Conservation (phyloP, 257 asterid species). For the Linaria vulgaris region DNA sequence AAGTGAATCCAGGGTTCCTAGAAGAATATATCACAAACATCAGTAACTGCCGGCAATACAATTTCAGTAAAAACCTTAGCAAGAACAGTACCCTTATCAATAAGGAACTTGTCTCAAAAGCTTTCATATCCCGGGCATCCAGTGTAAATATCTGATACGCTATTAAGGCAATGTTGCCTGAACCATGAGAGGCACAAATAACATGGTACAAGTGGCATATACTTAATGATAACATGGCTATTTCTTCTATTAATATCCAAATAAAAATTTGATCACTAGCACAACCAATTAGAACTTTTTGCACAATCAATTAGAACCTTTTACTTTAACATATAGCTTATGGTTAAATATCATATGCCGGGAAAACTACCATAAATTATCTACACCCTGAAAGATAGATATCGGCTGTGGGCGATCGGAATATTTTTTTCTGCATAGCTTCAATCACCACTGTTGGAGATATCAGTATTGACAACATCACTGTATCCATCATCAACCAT, state of each 20-base stretch:
- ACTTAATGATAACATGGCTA: not conserved
- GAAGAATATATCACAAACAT: slow-evolving; percentile 35
- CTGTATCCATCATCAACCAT: slow-evolving; percentile 68
- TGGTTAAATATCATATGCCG: not conserved
- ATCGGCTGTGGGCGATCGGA: slow-evolving; percentile 46
- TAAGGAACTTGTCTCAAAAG: slow-evolving; percentile 45
- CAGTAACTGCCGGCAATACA: slow-evolving; percentile 32
- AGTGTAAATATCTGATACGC: slow-evolving; percentile 51
- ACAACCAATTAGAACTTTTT: no score
- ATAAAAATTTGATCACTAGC: not conserved
- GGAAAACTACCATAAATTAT: slow-evolving; percentile 12
- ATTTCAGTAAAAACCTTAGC: slow-evolving; percentile 12
- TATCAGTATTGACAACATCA: slow-evolving; percentile 59
- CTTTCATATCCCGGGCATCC: slow-evolving; percentile 73
- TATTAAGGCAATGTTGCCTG: slow-evolving; percentile 34
- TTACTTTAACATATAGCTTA: not conserved
- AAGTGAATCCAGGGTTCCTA: slow-evolving; percentile 83
- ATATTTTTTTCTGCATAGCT: slow-evolving; percentile 69
- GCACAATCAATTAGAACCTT: not conserved
- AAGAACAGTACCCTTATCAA: slow-evolving; percentile 61
- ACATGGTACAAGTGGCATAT: not conserved
- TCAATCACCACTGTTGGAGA: slow-evolving; percentile 68
- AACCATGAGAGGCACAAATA: slow-evolving; percentile 17
- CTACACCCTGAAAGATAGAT: slow-evolving; percentile 44
- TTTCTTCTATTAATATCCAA: slow-evolving; percentile 15